Conservation (phyloP, 441 rosid genomes). For the Bruguiera hainesii region DNA sequence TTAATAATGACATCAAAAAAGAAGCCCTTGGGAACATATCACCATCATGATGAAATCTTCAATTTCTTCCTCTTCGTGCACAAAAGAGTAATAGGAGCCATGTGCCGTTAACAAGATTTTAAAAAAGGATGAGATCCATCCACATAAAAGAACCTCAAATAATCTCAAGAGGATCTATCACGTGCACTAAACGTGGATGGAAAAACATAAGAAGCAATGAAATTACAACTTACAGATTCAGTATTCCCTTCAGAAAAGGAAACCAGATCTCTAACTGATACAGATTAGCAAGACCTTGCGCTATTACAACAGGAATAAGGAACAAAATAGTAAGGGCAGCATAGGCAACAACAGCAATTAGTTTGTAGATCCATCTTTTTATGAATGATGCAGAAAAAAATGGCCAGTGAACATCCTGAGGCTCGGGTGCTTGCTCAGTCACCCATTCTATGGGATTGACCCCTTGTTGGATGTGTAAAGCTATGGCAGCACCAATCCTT, state of each 20-base stretch:
- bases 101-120: not conserved
- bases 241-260: conserved; percentile 66
- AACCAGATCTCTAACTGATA: conserved; percentile 70
- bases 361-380: conserved; percentile 66
- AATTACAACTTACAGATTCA: conserved; percentile 55
- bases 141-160: not conserved
- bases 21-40: no score
- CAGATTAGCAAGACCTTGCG: conserved; percentile 91
- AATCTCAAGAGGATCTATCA: not conserved
- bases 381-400: conserved; percentile 85
- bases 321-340: conserved; percentile 57
- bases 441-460: conserved; percentile 83
- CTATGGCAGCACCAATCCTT: conserved; percentile 74
- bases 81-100: no score
- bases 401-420: conserved; percentile 81
- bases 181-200: conserved; percentile 4
- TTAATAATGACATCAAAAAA: no score
- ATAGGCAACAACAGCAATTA: conserved; percentile 50
- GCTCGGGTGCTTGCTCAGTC: conserved; percentile 88
- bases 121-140: not conserved
- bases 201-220: not conserved
- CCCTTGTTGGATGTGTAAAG: conserved; percentile 73
- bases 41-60: no score
- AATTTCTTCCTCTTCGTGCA: no score
- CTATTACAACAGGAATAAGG: conserved; percentile 76